A percentile compares a stretch with the other conserved stretches of the same genome.
Conservation (phyloP, 768 basidiomycete species). For the Tulasnella sp. region DNA sequence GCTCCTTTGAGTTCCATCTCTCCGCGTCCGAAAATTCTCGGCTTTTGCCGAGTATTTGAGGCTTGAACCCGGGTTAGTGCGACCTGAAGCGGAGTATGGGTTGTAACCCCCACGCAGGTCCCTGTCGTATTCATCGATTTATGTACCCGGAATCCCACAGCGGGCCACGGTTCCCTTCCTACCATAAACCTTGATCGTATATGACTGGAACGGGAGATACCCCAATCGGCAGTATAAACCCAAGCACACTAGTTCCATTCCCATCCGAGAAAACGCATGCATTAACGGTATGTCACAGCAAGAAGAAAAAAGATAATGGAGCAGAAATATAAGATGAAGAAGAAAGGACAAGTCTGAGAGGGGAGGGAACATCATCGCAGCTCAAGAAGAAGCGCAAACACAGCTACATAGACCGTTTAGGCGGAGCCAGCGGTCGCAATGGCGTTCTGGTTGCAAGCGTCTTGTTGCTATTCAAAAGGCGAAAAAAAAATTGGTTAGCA, state of each 20-base stretch:
- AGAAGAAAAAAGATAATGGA: not conserved
- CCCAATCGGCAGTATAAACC: no score
- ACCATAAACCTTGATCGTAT: no score
- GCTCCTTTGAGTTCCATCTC: no score
- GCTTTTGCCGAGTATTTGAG: no score
- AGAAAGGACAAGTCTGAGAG: not conserved
- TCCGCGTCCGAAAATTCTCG: no score
- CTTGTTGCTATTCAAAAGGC: not conserved
- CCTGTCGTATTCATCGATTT: no score
- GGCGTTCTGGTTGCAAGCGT: not conserved
- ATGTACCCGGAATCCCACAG: no score
- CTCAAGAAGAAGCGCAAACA: not conserved
- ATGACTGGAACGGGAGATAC: no score
- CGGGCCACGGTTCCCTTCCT: no score
- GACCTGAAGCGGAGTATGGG: no score
- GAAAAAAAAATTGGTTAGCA: not conserved
- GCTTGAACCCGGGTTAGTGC: no score
- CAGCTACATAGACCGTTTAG: not conserved
- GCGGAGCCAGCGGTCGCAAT: not conserved
- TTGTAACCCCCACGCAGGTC: no score
- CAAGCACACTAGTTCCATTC: not conserved
- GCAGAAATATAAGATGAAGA: not conserved
- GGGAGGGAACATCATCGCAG: not conserved
- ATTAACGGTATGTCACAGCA: slow-evolving; percentile 7
- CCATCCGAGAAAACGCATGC: slow-evolving; percentile 9